Evolutionary conservation across 2,329 filamentous ascomycete species (phyloP).

Genomic region (Passalora sequoiae): DNA sequence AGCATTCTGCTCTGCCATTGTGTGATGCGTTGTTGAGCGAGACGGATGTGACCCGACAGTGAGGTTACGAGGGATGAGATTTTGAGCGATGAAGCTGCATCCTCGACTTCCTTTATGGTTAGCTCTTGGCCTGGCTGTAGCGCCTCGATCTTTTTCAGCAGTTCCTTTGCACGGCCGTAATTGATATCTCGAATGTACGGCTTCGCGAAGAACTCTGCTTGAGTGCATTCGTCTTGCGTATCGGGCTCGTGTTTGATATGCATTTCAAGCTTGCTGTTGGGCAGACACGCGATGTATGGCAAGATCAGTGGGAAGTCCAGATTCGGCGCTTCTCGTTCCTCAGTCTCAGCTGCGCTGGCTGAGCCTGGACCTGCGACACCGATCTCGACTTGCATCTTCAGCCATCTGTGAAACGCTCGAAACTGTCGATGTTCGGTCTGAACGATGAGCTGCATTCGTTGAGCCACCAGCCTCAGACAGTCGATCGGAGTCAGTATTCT

Average conservation of each 20-base stretch:
- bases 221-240: conserved; percentile 36
- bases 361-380: conserved; percentile 60
- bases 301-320: conserved; percentile 70
- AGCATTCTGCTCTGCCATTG: conserved; percentile 40
- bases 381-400: conserved; percentile 75
- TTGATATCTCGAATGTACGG: conserved; percentile 15
- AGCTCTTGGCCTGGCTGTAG: conserved; percentile 8
- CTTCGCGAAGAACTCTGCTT: conserved; percentile 20
- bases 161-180: conserved; percentile 22
- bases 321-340: conserved; percentile 67
- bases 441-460: conserved; percentile 65
- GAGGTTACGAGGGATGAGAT: conserved; percentile 24
- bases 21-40: conserved; percentile 36
- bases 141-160: conserved; percentile 13
- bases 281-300: conserved; percentile 67
- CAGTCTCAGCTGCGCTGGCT: conserved; percentile 61
- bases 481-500: conserved; percentile 61
- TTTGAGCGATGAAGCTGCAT: conserved; percentile 23
- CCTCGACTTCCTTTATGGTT: conserved; percentile 15
- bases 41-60: conserved; percentile 21
- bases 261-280: conserved; percentile 27
- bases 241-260: conserved; percentile 34
- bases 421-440: conserved; percentile 77
- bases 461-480: conserved; percentile 67
- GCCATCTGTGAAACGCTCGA: conserved; percentile 72